Evolutionary conservation across 805 yeast species (phyloP).

Genomic region (Saccharomycopsis sp.): DNA sequence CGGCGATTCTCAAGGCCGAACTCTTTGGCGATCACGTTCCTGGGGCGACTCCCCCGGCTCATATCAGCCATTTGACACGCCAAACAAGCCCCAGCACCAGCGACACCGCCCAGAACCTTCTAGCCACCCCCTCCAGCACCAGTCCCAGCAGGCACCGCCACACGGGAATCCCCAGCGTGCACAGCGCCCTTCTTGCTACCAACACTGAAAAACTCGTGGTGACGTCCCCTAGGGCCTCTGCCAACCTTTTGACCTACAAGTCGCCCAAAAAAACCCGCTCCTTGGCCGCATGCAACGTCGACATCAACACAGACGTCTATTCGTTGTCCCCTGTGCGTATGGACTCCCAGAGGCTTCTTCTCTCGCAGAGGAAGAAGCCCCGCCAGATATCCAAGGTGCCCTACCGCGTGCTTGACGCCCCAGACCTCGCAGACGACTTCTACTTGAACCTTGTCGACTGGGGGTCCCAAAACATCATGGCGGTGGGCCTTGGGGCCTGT

Average conservation of each 20-base stretch:
- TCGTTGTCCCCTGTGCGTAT: constrained; percentile 83
- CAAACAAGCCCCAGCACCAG: constrained; percentile 22
- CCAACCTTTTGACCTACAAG: constrained; percentile 68
- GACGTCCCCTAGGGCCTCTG: constrained; percentile 29
- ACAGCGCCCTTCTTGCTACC: constrained; percentile 2
- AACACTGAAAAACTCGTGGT: constrained; percentile 6
- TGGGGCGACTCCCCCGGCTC: constrained; percentile 26
- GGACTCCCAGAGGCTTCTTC: constrained; percentile 71
- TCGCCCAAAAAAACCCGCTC: constrained; percentile 63
- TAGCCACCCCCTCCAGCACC: too few relatives aligned
- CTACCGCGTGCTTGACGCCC: constrained; percentile 90
- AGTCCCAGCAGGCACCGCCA: background rate
- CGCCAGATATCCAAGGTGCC: constrained; percentile 82
- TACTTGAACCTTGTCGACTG: constrained; percentile 89
- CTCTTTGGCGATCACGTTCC: constrained; percentile 85
- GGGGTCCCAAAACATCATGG: constrained; percentile 85
- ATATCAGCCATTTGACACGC: constrained; percentile 3
- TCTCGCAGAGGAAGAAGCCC: constrained; percentile 76
- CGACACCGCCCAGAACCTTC: too few relatives aligned
- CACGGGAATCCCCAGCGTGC: too few relatives aligned
- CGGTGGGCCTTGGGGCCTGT: constrained; percentile 82
- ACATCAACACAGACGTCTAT: constrained; percentile 66
- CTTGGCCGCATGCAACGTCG: constrained; percentile 46
- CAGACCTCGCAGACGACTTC: constrained; percentile 89
- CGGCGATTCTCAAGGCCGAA: constrained; percentile 81